Percentiles rank a stretch among this genome's conserved stretches.
These are phyloP conservation scores for Solanum hybrid DNA, from an alignment of 305 asterid genomes.

Conservation along the genomic window DNA sequence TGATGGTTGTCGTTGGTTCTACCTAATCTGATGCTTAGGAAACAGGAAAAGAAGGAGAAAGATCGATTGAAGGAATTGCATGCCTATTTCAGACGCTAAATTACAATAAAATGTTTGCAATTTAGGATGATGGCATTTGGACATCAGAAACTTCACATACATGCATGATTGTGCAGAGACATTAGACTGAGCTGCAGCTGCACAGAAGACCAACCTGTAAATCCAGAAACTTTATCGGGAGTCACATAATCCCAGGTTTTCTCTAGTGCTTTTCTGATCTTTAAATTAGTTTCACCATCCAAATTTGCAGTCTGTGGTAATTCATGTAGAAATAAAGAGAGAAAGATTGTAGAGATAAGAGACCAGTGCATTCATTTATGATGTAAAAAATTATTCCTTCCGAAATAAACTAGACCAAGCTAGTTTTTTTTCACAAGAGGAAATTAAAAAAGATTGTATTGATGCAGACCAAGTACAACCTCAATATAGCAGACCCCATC, in stretches of 20 bases:
- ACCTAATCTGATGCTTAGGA: not conserved
- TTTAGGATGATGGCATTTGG: not conserved
- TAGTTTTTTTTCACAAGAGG: not conserved
- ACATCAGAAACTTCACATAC: not conserved
- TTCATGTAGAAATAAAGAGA: conserved; percentile 9
- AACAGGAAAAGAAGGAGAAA: not conserved
- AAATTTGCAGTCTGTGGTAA: conserved; percentile 85
- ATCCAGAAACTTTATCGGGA: conserved; percentile 75
- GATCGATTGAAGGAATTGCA: not conserved
- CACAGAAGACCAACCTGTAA: conserved; percentile 56
- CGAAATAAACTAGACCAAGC: not conserved
- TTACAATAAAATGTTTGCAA: not conserved
- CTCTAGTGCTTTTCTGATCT: conserved; percentile 95
- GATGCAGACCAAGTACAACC: conserved; percentile 45
- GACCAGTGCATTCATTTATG: not conserved
- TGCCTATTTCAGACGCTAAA: not conserved
- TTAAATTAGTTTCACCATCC: conserved; percentile 99
- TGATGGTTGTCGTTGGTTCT: not conserved
- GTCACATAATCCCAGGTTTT: conserved; percentile 94
- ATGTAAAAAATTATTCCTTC: not conserved
- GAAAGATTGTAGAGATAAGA: conserved; percentile 3
- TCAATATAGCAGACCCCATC: conserved; percentile 97
- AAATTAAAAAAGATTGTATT: conserved; percentile 1
- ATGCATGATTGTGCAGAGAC: conserved; percentile 1
- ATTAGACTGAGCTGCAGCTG: conserved; percentile 11